These are phyloP conservation scores for Tripidium arundinaceum DNA, from an alignment of 202 grass and related monocot species.

Conservation along the genomic window DNA sequence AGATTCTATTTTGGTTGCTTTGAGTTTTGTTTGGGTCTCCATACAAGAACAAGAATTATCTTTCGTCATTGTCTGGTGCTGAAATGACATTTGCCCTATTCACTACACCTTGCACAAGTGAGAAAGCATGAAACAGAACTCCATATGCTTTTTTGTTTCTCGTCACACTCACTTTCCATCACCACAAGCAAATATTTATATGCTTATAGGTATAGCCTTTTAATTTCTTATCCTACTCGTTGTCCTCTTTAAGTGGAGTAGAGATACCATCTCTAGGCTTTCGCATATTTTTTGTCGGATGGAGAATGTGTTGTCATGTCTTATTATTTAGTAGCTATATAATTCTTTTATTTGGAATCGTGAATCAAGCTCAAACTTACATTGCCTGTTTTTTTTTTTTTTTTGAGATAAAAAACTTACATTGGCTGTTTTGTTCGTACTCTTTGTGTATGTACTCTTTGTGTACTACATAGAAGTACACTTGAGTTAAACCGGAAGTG, in stretches of 20 bases:
- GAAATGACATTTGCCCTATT: conserved; percentile 41
- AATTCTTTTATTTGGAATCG: background rate
- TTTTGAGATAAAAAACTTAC: too few species aligned
- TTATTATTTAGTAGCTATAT: background rate
- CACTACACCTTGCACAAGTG: background rate
- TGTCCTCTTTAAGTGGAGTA: background rate
- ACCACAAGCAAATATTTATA: too few species aligned
- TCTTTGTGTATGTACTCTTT: too few species aligned
- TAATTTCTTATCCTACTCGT: background rate
- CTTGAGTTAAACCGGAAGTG: background rate
- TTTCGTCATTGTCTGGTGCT: background rate
- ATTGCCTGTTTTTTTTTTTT: too few species aligned
- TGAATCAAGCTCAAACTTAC: background rate
- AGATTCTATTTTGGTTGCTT: conserved; percentile 34
- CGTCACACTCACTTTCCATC: background rate
- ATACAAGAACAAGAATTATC: conserved; percentile 22
- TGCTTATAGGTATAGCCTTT: background rate
- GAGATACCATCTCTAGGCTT: conserved; percentile 22
- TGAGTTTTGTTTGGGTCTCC: conserved; percentile 18
- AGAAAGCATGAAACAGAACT: background rate
- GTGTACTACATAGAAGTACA: background rate
- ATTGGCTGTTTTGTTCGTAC: background rate
- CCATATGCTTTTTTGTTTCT: conserved; percentile 1
- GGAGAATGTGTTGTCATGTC: conserved; percentile 15
- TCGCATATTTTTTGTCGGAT: conserved; percentile 11